Percentiles rank a stretch among this genome's conserved stretches.
Conservation (phyloP, 164 flowering plant species). For the Dillenia suffruticosa region DNA sequence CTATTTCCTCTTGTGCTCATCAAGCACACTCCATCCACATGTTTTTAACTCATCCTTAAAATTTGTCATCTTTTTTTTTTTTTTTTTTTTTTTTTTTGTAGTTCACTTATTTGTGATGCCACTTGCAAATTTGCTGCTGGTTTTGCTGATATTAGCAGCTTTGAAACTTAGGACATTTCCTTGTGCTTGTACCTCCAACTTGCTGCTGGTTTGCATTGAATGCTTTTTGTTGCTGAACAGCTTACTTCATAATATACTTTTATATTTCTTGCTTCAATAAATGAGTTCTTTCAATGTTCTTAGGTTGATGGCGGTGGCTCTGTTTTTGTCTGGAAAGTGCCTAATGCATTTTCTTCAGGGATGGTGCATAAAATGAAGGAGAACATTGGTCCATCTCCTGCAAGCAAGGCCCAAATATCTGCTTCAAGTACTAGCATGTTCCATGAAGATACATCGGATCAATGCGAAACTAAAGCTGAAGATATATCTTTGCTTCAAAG, state of each 20-base stretch:
- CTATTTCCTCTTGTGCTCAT: conserved; percentile 44
- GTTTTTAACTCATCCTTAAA: conserved; percentile 8
- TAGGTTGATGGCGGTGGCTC: conserved; percentile 78
- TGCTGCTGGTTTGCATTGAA: too few relatives aligned
- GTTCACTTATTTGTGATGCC: background rate
- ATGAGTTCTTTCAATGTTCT: conserved; percentile 9
- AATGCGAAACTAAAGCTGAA: conserved; percentile 6
- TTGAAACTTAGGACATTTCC: too few relatives aligned
- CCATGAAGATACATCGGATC: conserved; percentile 18
- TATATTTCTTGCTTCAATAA: background rate
- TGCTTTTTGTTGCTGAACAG: too few relatives aligned
- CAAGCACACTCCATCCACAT: conserved; percentile 68
- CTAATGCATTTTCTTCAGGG: conserved; percentile 36
- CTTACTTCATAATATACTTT: background rate
- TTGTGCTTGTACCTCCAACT: too few relatives aligned
- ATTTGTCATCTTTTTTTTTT: background rate
- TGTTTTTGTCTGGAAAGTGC: conserved; percentile 73
- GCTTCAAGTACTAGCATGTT: conserved; percentile 18
- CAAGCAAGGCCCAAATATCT: conserved; percentile 15
- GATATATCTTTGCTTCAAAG: conserved; percentile 6
- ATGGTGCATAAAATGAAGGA: conserved; percentile 48
- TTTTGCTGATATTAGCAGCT: too few relatives aligned
- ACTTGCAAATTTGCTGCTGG: too few relatives aligned
- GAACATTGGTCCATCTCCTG: conserved; percentile 27
- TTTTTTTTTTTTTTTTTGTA: background rate